Percentiles rank a stretch among this genome's conserved stretches.
Evolutionary conservation across 805 yeast genomes (phyloP).

Genomic region (Lipomyces chichibuensis): DNA sequence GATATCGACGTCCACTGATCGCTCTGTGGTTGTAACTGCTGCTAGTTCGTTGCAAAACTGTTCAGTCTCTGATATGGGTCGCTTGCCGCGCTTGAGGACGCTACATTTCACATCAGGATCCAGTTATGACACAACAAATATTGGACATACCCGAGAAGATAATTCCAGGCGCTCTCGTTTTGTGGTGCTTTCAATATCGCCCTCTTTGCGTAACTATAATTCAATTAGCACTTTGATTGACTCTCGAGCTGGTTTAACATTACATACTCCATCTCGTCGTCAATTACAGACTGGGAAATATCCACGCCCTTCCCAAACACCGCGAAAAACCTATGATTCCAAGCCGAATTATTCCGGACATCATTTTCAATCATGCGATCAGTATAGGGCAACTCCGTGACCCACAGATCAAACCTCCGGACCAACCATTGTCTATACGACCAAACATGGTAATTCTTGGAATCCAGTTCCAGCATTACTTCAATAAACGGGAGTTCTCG

Average conservation of each 20-base stretch:
- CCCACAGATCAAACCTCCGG: conserved; percentile 55
- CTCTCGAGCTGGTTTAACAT: conserved; percentile 38
- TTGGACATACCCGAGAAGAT: conserved; percentile 55
- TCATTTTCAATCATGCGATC: conserved; percentile 58
- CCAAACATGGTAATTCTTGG: conserved; percentile 97
- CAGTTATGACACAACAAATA: neutral
- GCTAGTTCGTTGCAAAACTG: conserved; percentile 53
- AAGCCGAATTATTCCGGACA: conserved; percentile 86
- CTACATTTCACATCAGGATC: neutral
- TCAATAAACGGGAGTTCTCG: conserved; percentile 69
- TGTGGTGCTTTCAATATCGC: conserved; percentile 68
- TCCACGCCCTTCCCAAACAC: conserved; percentile 40
- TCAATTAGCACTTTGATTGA: neutral
- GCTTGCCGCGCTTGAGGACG: conserved; percentile 5
- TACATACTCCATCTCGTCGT: conserved; percentile 52
- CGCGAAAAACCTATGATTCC: conserved; percentile 82
- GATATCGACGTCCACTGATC: conserved; percentile 32
- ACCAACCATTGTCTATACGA: conserved; percentile 86
- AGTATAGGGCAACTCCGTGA: conserved; percentile 58
- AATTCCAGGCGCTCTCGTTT: conserved; percentile 86
- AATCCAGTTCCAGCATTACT: conserved; percentile 72
- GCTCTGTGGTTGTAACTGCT: conserved; percentile 37
- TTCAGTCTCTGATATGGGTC: conserved; percentile 49
- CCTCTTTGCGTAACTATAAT: conserved; percentile 43
- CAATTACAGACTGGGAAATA: conserved; percentile 22